A percentile compares a stretch with the other conserved stretches of the same genome.
These are phyloP conservation scores for Candida jianshihensis DNA, from an alignment of 805 yeast species.

Conservation along the genomic window DNA sequence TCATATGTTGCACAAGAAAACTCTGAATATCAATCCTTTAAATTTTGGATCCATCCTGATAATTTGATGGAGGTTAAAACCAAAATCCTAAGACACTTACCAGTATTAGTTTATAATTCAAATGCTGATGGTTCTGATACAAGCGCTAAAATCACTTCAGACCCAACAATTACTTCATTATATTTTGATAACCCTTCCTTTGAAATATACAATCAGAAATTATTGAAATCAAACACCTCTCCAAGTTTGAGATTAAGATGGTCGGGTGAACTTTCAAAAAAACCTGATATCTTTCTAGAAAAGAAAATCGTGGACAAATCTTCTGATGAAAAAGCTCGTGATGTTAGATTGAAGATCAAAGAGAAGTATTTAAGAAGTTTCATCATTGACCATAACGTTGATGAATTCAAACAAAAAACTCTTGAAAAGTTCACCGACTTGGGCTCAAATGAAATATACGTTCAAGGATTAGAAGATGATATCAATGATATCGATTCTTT, in stretches of 20 bases:
- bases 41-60: constrained; percentile 97
- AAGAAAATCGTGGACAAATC: constrained; percentile 62
- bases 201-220: constrained; percentile 79
- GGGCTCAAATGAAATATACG: constrained; percentile 44
- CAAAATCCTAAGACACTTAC: constrained; percentile 86
- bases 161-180: constrained; percentile 79
- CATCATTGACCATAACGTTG: constrained; percentile 44
- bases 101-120: constrained; percentile 69
- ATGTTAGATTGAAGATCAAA: constrained; percentile 62
- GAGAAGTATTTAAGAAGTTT: constrained; percentile 78
- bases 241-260: constrained; percentile 83
- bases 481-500: constrained; percentile 56
- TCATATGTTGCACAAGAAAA: constrained; percentile 17
- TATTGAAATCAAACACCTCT: constrained; percentile 58
- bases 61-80: constrained; percentile 96
- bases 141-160: constrained; percentile 38
- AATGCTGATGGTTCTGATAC: constrained; percentile 33
- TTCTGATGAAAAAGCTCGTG: constrained; percentile 46
- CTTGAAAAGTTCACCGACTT: constrained; percentile 56
- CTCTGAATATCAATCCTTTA: constrained; percentile 52
- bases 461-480: constrained; percentile 46
- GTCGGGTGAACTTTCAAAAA: constrained; percentile 76
- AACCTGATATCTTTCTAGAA: constrained; percentile 76
- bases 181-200: constrained; percentile 83
- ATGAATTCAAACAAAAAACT: constrained; percentile 40